Evolutionary conservation across 2,329 filamentous ascomycete genomes (phyloP), one percentile per base, ranked within the genome.

Genomic region (Dactylella cylindrospora): DNA sequence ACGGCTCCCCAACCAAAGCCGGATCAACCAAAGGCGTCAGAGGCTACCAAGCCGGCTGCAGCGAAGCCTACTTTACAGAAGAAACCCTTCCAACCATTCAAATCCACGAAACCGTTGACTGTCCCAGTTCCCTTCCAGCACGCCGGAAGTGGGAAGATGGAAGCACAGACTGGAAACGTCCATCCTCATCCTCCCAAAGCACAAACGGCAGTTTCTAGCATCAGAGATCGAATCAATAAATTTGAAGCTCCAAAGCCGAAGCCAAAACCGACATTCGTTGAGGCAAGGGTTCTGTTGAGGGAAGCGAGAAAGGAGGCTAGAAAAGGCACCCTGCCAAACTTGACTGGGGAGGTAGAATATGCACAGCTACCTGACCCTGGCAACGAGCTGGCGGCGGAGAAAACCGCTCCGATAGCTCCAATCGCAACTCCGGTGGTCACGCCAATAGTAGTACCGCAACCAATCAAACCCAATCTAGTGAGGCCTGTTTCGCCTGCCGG

Each of bases 241-340:
- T 53, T 61, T 28, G 55, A 61, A 28, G 22, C 41, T 10, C 41
- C 55, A 4, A 61, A 61, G 31, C 47, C 33, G 23, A 53, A 53
- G 19, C 55, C 55, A 15, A 36, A 44, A 29, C 47, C 46, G 0
- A 12, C 32, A 10, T 29, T 61, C 17, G 39, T 43, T 23, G 55
- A 61, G 6, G 55, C 55, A 9, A 47, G 55, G 10, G 49, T 49
- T 38, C 43, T 61, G 6, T 25, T 61, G 8, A 40, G 55, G n/a
- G 55, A 53, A 38, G 50, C 50, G 17, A 51, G 55, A 26, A 61
- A 61, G 31, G 55, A 61, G 8, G 55, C 55, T 15, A 40, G 55
- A 39, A 51, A 53, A 10, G 55, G 55, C 5, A 44, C 33, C 7
- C 22, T 53, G 6, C 47, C 47, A 5, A 23, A 36, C 12, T 13